Evolutionary conservation across 495 filamentous ascomycete genomes (phyloP), one percentile per base, ranked within the genome.

Genomic region (Trichocladium antarcticum): DNA sequence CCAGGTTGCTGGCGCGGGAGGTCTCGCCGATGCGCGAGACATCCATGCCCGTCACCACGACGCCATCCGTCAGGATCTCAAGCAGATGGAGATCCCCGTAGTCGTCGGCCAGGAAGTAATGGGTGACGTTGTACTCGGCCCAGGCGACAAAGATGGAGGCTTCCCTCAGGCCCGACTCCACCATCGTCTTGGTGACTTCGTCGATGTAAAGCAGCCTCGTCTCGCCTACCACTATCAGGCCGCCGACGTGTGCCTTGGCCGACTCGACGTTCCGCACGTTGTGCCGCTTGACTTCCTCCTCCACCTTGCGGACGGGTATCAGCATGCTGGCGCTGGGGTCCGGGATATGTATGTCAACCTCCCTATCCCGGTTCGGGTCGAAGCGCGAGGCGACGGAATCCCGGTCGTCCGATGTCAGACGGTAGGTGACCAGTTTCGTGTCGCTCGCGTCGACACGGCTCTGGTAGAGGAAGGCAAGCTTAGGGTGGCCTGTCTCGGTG

Each of bases 51-150:
- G 57, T 68, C 14, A 84, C 74, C 15, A 76, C 76, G 0, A 72
- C 61, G 16, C 70, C 71, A 38, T 84, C 77, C 9, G 86, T 63
- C 27, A 97, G 73, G 65, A 86, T 84, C 31, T 32, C 31, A 14
- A 96, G 67, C 20, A 95, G 68, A 58, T 87, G 86, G 29, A 99
- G 59, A 16, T 71, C 76, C 32, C 90, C 92, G 55, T 87, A 93
- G 48, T 95, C 87, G 63, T 99, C 92, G 7, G 85, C 89, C 11
- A 99, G 65, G 15, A 95, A 70, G 73, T 85, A 97, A 49, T 84
- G 74, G 40, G 82, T 80, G 22, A 76, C 78, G 56, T 95, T 83
- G 21, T 93, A 78, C 54, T 81, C 78, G 56, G 82, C 82, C 93
- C 93, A 99, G 14, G 87, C 78, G 22, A 89, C 83, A 54, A 92